phyloP scores from a whole-genome alignment of 108 stramenopile species.

The Nitzschia sp. region DNA sequence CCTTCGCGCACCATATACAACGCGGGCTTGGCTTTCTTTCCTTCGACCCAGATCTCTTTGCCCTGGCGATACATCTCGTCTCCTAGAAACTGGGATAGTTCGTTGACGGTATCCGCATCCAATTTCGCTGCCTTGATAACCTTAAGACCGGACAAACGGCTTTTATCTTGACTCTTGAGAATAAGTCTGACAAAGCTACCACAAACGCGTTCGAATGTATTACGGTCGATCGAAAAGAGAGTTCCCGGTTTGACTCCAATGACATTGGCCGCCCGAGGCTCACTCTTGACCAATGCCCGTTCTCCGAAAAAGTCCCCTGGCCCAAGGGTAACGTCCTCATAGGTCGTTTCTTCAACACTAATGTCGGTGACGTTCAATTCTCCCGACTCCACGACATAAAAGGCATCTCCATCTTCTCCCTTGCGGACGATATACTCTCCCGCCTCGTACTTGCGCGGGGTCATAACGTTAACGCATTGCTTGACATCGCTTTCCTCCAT shows the following conservation, averaged over 20 bases:
- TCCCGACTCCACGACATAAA: conserved; percentile 82
- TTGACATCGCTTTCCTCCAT: conserved; percentile 49
- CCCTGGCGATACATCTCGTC: conserved; percentile 58
- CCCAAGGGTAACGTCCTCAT: conserved; percentile 49
- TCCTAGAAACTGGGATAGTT: conserved; percentile 40
- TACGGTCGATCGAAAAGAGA: conserved; percentile 48
- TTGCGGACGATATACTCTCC: conserved; percentile 67
- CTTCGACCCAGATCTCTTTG: conserved; percentile 73
- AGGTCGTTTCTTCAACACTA: conserved; percentile 41
- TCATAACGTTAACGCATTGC: conserved; percentile 50
- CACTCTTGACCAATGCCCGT: conserved; percentile 31
- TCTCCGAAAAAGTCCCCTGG: conserved; percentile 53
- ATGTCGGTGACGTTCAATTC: conserved; percentile 47
- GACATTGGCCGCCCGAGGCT: conserved; percentile 53
- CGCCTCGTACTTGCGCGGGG: conserved; percentile 34
- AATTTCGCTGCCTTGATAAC: conserved; percentile 49
- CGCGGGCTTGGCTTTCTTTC: conserved; percentile 48
- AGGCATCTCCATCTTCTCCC: conserved; percentile 60
- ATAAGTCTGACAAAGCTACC: conserved; percentile 41
- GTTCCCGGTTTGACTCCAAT: conserved; percentile 31
- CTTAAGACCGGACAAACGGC: conserved; percentile 40
- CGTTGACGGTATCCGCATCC: conserved; percentile 41
- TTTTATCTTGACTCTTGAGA: conserved; percentile 42
- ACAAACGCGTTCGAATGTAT: conserved; percentile 41
- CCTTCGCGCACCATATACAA: conserved; percentile 69